Conservation (phyloP, 176 grass and related monocot genomes). For the Triticum monococcum region DNA sequence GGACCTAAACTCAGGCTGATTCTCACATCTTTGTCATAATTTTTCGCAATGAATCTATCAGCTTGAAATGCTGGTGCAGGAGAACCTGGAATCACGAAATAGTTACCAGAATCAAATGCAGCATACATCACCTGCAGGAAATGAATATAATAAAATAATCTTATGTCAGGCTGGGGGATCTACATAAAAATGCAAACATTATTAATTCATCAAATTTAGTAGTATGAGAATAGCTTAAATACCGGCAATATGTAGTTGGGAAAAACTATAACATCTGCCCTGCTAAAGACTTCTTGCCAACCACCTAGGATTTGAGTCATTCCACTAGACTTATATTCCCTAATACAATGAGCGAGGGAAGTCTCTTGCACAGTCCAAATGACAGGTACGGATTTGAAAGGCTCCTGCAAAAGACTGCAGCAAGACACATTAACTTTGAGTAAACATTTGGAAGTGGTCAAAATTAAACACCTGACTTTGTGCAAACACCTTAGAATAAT, state of each 20-base stretch:
- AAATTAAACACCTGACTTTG: conserved; percentile 37
- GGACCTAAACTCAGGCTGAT: conserved; percentile 43
- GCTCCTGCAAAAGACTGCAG: conserved; percentile 92
- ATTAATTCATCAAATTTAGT: neutral
- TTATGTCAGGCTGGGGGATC: conserved; percentile 22
- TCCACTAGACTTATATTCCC: conserved; percentile 61
- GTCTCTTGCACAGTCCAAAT: conserved; percentile 93
- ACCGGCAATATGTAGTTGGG: conserved; percentile 87
- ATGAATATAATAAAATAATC: conserved; percentile 27
- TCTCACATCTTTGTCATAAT: conserved; percentile 37
- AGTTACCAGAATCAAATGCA: conserved; percentile 94
- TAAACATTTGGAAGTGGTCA: conserved; percentile 2
- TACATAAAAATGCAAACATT: conserved; percentile 16
- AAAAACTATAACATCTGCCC: conserved; percentile 88
- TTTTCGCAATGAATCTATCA: conserved; percentile 37
- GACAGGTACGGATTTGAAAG: conserved; percentile 96
- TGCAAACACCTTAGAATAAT: conserved; percentile 20
- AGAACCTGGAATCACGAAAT: conserved; percentile 86
- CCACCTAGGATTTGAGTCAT: conserved; percentile 68
- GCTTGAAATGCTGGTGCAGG: conserved; percentile 67
- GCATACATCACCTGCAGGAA: conserved; percentile 91
- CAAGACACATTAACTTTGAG: conserved; percentile 14
- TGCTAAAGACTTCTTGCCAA: conserved; percentile 82
- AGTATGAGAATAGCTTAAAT: conserved; percentile 37
- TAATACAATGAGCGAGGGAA: conserved; percentile 58